phyloP scores from a whole-genome alignment of 2,329 filamentous ascomycete genomes.

The Sclerotinia trifoliorum region DNA sequence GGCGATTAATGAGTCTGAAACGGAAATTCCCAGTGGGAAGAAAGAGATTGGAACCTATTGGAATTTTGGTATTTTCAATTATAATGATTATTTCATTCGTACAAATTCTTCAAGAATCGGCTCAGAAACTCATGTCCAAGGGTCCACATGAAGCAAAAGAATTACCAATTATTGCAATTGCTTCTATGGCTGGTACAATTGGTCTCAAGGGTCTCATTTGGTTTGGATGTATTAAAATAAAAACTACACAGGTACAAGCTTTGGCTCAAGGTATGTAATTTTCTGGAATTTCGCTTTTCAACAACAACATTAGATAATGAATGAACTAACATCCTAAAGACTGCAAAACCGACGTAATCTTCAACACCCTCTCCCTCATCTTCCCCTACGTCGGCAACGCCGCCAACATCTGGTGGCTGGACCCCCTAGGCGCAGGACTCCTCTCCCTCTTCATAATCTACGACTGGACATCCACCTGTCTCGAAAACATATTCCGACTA shows the following conservation, averaged over 20 bases:
- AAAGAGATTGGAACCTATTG: constrained; percentile 55
- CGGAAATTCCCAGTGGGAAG: constrained; percentile 56
- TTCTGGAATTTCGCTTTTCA: not conserved
- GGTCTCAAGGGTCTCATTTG: constrained; percentile 58
- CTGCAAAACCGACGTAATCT: constrained; percentile 61
- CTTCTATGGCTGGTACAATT: constrained; percentile 54
- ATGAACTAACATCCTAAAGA: constrained; percentile 40
- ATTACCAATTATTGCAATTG: constrained; percentile 53
- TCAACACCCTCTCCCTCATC: constrained; percentile 59
- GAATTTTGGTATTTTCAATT: constrained; percentile 59
- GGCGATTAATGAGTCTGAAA: constrained; percentile 51
- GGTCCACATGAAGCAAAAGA: constrained; percentile 44
- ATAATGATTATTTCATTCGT: constrained; percentile 62
- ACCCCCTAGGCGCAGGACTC: constrained; percentile 56
- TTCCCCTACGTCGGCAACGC: constrained; percentile 59
- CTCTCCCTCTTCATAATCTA: constrained; percentile 65
- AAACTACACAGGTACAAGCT: constrained; percentile 60
- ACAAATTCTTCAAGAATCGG: constrained; percentile 58
- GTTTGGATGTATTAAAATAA: constrained; percentile 55
- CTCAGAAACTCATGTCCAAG: constrained; percentile 51
- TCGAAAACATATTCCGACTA: constrained; percentile 56
- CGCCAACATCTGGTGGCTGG: constrained; percentile 62
- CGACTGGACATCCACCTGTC: constrained; percentile 61
- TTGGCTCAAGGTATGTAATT: constrained; percentile 48
- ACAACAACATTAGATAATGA: fast-evolving